Evolutionary conservation across 345 rosid genomes (phyloP).

Genomic region (Bretschneidera sinensis): DNA sequence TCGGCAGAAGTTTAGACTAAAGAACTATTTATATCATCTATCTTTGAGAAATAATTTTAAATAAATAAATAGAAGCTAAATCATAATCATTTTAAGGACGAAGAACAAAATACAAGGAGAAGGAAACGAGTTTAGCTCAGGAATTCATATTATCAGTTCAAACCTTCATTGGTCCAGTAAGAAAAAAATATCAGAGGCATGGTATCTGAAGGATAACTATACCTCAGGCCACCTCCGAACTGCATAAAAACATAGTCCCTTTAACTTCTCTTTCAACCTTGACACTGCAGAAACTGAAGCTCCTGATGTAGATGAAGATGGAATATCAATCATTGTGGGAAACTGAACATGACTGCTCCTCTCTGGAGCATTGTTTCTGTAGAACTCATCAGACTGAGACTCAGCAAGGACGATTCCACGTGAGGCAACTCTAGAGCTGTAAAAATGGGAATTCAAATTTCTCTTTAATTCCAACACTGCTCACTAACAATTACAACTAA

Average conservation of each 20-base stretch:
- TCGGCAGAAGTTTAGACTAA: background rate
- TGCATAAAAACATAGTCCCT: slow-evolving; percentile 41
- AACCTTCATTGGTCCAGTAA: background rate
- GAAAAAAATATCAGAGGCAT: background rate
- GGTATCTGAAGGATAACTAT: slow-evolving; percentile 13
- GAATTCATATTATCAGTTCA: background rate
- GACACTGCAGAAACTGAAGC: slow-evolving; percentile 40
- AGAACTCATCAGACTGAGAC: slow-evolving; percentile 42
- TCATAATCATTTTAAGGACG: background rate
- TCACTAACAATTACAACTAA: background rate
- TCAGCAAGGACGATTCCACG: slow-evolving; percentile 66
- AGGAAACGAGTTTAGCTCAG: background rate
- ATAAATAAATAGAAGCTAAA: too few relatives aligned
- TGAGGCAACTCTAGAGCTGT: slow-evolving; percentile 71
- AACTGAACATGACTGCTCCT: slow-evolving; percentile 31
- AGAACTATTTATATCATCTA: background rate
- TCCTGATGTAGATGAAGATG: slow-evolving; percentile 36
- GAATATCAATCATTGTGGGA: slow-evolving; percentile 25
- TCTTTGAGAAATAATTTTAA: too few relatives aligned
- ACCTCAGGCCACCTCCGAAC: slow-evolving; percentile 84
- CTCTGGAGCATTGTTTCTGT: slow-evolving; percentile 23
- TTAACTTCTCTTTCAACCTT: slow-evolving; percentile 51
- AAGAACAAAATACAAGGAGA: background rate
- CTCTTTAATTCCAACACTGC: background rate
- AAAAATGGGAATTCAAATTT: background rate